phyloP scores from a whole-genome alignment of 257 asterid species.

The Solanum gandarillasii region DNA sequence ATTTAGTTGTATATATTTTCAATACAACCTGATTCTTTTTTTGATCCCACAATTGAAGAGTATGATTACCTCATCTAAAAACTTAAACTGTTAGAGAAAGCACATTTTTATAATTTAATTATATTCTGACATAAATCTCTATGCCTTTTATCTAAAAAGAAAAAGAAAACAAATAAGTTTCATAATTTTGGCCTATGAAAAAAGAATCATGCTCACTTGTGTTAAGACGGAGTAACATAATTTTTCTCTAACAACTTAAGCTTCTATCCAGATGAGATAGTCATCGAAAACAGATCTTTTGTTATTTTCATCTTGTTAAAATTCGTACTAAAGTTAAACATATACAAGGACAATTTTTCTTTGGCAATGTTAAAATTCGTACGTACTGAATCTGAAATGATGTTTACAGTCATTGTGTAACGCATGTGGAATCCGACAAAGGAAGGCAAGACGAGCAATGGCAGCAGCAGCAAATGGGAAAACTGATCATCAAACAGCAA shows the following conservation, averaged over 20 bases:
- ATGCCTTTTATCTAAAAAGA: neutral
- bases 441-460: slow-evolving; percentile 86
- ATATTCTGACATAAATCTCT: neutral
- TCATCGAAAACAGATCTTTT: neutral
- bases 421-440: slow-evolving; percentile 91
- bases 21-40: neutral
- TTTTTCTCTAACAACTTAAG: too few species aligned
- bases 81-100: neutral
- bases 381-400: neutral
- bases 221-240: neutral
- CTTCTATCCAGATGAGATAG: neutral
- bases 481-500: slow-evolving; percentile 10
- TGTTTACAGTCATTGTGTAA: slow-evolving; percentile 67
- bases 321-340: neutral
- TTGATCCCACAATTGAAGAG: neutral
- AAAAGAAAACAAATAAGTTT: neutral
- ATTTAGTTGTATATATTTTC: neutral
- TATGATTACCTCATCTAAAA: too few species aligned
- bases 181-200: neutral
- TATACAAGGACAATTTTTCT: neutral
- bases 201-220: neutral
- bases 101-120: too few species aligned
- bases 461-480: slow-evolving; percentile 22
- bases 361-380: neutral
- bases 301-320: neutral